Conservation (phyloP, 1,139 yeast genomes). For the Saccharomycopsis hybrid region DNA sequence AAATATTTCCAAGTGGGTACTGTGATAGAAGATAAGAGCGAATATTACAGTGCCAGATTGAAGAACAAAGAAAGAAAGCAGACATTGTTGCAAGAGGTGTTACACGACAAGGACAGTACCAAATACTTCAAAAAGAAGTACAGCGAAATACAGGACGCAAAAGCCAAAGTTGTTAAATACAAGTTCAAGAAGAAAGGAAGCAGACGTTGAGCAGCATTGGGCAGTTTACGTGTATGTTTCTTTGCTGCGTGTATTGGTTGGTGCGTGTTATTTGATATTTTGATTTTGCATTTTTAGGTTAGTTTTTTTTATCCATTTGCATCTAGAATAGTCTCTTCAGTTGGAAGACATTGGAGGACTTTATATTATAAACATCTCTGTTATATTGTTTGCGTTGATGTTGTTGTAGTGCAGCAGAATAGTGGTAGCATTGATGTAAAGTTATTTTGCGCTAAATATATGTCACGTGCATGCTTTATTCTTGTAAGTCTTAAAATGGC, state of each 20-base stretch:
- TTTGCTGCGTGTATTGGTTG: neutral
- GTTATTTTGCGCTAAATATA: too few species aligned
- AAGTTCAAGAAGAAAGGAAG: conserved; percentile 29
- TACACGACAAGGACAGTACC: conserved; percentile 64
- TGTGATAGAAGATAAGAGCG: conserved; percentile 73
- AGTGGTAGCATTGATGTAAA: too few species aligned
- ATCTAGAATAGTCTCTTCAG: neutral
- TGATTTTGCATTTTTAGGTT: neutral
- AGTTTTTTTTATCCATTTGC: neutral
- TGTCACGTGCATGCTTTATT: too few species aligned
- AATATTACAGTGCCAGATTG: conserved; percentile 67
- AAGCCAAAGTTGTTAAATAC: conserved; percentile 56
- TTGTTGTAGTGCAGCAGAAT: too few species aligned
- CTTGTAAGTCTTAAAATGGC: too few species aligned
- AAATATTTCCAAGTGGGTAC: conserved; percentile 88
- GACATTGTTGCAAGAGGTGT: conserved; percentile 74
- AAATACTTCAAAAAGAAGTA: conserved; percentile 83
- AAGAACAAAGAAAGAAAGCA: conserved; percentile 66
- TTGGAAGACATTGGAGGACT: too few species aligned
- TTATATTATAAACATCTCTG: too few species aligned
- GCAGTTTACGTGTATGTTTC: neutral
- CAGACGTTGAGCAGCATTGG: neutral
- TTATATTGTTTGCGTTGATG: too few species aligned
- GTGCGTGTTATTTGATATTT: neutral
- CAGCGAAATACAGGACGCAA: conserved; percentile 65